Base-by-base conservation (phyloP, 139 green algal species). In the Coelastrella sp. region DNA sequence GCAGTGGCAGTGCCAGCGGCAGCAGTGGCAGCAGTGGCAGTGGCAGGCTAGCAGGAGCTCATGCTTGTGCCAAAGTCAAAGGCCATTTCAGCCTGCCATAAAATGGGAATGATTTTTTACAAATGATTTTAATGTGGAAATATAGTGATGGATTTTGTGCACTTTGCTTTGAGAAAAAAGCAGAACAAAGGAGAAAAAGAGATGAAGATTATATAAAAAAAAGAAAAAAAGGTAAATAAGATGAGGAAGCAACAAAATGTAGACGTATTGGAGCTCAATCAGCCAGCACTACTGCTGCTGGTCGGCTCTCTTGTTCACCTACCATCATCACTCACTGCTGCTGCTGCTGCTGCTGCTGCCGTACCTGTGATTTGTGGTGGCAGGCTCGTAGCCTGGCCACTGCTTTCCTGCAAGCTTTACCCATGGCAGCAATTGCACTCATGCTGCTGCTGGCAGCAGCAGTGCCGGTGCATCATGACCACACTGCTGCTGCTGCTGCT, bases 401-500 rank as follows among this genome's bases (percentile, higher is more conserved):
- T 14, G 83, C 27, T 7, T 9, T 88, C 10, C 66, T 88, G 35
- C 83, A 88, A n/a, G 83, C 66, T 8, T 27, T 88, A 8, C 83
- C 83, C 22, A 27, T 88, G 27, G 35, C 66, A 56, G 83, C 9
- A 15, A 80, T 88, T 6, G 57, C 83, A 7, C 19, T 66, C 15
- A 25, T 88, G 83, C 83, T 88, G 66, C 83, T 88, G 9, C 15
- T 35, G 7, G 60, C 81, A 60, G 81, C 59, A 87, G 60, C 60
- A 87, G 15, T 61, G 61, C 8, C 80, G 58, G 74, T 17, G 15
- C 24, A 80, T 0, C 20, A 9, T 70, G 27, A 68, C 49, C 4
- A 24, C 83, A 49, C 19, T 66, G 66, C 83, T 88, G 83, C 83
- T 88, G 66, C 83, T 88, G n/a, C 27, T 35, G 11, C 24, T 68